phyloP scores from a whole-genome alignment of 2,329 filamentous ascomycete genomes.

The Alternaria ethzedia region DNA sequence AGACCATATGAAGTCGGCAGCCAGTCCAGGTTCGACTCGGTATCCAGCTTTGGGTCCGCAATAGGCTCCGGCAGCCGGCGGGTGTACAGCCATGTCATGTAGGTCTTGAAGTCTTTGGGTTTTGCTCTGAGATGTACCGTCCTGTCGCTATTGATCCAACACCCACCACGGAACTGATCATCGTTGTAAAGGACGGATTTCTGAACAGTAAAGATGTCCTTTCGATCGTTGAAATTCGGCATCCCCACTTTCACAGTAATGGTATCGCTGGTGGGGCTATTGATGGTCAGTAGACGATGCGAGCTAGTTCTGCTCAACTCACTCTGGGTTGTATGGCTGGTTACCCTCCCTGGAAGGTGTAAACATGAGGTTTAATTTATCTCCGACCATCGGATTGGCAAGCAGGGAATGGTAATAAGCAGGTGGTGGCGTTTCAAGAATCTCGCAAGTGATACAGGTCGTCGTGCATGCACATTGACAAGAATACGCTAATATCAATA shows the following conservation, averaged over 20 bases:
- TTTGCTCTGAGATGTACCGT: not conserved
- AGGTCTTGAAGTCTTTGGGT: not conserved
- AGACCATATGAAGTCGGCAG: not conserved
- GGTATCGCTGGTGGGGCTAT: not conserved
- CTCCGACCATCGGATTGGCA: not conserved
- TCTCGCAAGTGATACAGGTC: not conserved
- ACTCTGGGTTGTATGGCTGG: not conserved
- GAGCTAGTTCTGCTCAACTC: not conserved
- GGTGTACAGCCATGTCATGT: not conserved
- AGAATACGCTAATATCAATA: not conserved
- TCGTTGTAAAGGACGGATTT: not conserved
- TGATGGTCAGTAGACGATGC: not conserved
- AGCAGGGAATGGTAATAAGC: not conserved
- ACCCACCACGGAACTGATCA: not conserved
- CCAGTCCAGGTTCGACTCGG: not conserved
- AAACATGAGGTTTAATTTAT: not conserved
- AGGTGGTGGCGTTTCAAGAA: not conserved
- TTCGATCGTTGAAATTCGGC: not conserved
- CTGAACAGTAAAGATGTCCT: not conserved
- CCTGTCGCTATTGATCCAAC: not conserved
- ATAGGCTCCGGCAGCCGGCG: not conserved
- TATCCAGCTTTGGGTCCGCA: not conserved
- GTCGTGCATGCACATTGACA: not conserved
- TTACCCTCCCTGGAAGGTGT: not conserved
- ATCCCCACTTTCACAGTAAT: not conserved